Evolutionary conservation across 2,329 filamentous ascomycete genomes (phyloP), one percentile per base, ranked within the genome.

Genomic region (Arthrobotrys sphaeroides): DNA sequence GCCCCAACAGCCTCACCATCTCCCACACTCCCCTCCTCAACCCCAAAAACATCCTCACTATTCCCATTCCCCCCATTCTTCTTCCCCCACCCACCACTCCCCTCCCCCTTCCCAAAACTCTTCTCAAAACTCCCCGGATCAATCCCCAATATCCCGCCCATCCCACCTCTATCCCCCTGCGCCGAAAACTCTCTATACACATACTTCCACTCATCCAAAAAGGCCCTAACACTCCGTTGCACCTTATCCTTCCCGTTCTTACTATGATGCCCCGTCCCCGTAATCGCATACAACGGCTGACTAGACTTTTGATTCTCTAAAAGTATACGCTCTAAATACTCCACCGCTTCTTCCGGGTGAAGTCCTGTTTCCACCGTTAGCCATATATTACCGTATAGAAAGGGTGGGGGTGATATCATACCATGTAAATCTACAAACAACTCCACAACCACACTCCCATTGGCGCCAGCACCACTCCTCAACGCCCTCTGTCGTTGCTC

Each of bases 201-300:
- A 81, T 97, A 99, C 77, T 92, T 89, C 93, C 94, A 97, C 82
- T 98, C 94, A 81, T 94, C 96, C 66, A 99, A 85, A 84, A 96
- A 98, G 78, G 88, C 89, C 65, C 95, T 90, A 77, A 98, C 90
- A 0, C 94, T 93, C 84, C 96, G 97, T 81, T 94, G 94, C 36
- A 99, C 92, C 84, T 99, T 99, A 83, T 99, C 95, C 83, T 98
- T 98, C 80, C 95, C 94, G 81, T 97, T 97, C 85, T 98, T 98
- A 82, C 92, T 96, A 83, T 99, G 95, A 81, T 98, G 94, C 2
- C 94, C 95, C 0, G 94, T 98, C 47, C 95, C 95, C 0, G 94
- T 97, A 82, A 99, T 98, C 78, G 94, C 94, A 82, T 98, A 99
- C 43, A 99, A 88, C 1, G 94, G 91, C 20, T 89, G 87, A 36